A percentile compares a stretch with the other conserved stretches of the same genome.
These are phyloP conservation scores for Phoma sp. DNA, from an alignment of 2,329 filamentous ascomycete genomes.

Conservation along the genomic window DNA sequence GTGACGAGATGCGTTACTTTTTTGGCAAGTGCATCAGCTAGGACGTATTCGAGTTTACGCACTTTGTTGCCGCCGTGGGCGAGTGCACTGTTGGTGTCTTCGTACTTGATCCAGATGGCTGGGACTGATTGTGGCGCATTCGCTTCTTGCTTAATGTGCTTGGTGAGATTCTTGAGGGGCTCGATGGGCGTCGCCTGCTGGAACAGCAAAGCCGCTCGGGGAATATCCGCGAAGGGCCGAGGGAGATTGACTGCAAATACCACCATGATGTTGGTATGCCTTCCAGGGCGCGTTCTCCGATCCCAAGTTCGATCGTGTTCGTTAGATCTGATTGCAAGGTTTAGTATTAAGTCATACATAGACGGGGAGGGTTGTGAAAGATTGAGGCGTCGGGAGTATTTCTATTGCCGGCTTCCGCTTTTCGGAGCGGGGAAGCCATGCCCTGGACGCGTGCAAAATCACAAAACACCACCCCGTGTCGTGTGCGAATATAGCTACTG, in stretches of 20 bases:
- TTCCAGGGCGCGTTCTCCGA: no score
- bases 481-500: no score
- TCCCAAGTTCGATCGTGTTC: no score
- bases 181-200: slow-evolving; percentile 3
- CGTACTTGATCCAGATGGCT: slow-evolving; percentile 13
- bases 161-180: slow-evolving; percentile 7
- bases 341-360: no score
- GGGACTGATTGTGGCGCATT: background rate
- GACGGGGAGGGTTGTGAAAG: no score
- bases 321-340: no score
- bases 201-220: slow-evolving; percentile 7
- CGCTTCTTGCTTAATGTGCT: background rate
- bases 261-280: no score
- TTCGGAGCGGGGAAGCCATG: no score
- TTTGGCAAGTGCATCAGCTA: slow-evolving; percentile 11
- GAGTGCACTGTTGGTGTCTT: slow-evolving; percentile 15
- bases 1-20: slow-evolving; percentile 16
- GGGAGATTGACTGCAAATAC: background rate
- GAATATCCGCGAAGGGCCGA: slow-evolving; percentile 4
- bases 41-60: slow-evolving; percentile 15
- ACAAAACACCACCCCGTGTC: no score
- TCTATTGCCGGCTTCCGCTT: no score
- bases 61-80: slow-evolving; percentile 17
- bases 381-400: no score
- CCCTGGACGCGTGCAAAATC: no score